A percentile compares a stretch with the other conserved stretches of the same genome.
Evolutionary conservation across 2,329 filamentous ascomycete species (phyloP).

Genomic region (Verruconis gallopava): DNA sequence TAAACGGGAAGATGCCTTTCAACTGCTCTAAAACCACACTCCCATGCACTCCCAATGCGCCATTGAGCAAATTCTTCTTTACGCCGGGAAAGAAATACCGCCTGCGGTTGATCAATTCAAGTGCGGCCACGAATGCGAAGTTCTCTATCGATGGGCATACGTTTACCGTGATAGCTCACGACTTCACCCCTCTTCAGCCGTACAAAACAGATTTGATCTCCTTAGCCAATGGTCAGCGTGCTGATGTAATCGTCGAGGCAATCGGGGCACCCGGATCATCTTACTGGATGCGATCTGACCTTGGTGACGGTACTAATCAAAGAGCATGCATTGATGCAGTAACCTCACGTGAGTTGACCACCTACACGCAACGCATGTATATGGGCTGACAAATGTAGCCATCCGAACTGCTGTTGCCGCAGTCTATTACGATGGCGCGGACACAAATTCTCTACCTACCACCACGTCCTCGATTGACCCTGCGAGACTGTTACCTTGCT

Average conservation of each 20-base stretch:
- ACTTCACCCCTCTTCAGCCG: conserved; percentile 30
- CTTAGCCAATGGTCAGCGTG: conserved; percentile 20
- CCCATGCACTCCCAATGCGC: conserved; percentile 13
- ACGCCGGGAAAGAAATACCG: conserved; percentile 27
- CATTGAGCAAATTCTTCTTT: conserved; percentile 25
- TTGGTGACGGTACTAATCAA: conserved; percentile 12
- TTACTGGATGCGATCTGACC: conserved; percentile 21
- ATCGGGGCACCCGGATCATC: conserved; percentile 15
- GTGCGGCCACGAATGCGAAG: conserved; percentile 24
- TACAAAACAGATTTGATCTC: conserved; percentile 26
- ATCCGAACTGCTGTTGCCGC: conserved; percentile 39
- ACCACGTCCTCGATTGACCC: conserved; percentile 31
- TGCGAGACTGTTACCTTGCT: conserved; percentile 31
- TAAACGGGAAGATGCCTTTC: conserved; percentile 18
- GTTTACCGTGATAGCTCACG: conserved; percentile 29
- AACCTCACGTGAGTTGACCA: conserved; percentile 28
- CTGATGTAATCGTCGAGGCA: conserved; percentile 15
- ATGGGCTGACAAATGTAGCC: conserved; percentile 31
- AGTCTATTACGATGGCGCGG: conserved; percentile 51
- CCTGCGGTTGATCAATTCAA: conserved; percentile 30
- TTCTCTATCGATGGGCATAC: conserved; percentile 29
- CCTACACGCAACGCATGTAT: too few species aligned
- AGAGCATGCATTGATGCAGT: conserved; percentile 19
- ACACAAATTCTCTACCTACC: conserved; percentile 36
- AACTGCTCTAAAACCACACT: conserved; percentile 14